Evolutionary conservation across 2,329 filamentous ascomycete genomes (phyloP).

Genomic region (Westerdykella aurantiaca): DNA sequence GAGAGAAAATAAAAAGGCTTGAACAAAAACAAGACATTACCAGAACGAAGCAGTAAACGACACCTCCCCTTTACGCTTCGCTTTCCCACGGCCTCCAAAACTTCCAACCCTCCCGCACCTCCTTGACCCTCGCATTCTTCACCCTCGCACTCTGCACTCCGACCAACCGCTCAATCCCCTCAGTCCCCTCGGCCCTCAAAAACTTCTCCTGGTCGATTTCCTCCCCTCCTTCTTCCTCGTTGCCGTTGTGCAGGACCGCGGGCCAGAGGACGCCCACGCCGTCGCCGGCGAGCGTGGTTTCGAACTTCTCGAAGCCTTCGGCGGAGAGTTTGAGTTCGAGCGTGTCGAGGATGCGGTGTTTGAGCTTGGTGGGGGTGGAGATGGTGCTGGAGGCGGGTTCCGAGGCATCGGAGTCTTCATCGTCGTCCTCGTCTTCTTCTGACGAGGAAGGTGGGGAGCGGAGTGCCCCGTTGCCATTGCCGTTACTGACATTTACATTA

Average conservation of each 20-base stretch:
- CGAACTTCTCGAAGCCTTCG: slow-evolving; percentile 72
- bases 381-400: slow-evolving; percentile 21
- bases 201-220: slow-evolving; percentile 91
- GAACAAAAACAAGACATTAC: no score
- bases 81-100: slow-evolving; percentile 37
- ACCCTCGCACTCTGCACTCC: slow-evolving; percentile 52
- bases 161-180: slow-evolving; percentile 81
- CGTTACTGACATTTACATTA: slow-evolving; percentile 42
- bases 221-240: slow-evolving; percentile 75
- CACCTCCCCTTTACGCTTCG: not conserved
- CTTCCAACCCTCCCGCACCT: slow-evolving; percentile 37
- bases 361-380: slow-evolving; percentile 28
- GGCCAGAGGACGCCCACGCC: slow-evolving; percentile 94
- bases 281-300: slow-evolving; percentile 85
- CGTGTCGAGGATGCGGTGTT: slow-evolving; percentile 45
- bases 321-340: slow-evolving; percentile 56
- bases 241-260: slow-evolving; percentile 79
- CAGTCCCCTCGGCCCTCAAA: slow-evolving; percentile 73
- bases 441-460: slow-evolving; percentile 20
- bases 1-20: no score
- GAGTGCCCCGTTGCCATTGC: slow-evolving; percentile 15
- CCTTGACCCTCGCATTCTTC: slow-evolving; percentile 17
- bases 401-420: not conserved
- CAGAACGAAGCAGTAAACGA: no score
- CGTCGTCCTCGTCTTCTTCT: slow-evolving; percentile 7